Evolutionary conservation across 371 early-diverging fungal genomes (phyloP), one percentile per base, ranked within the genome.

Genomic region (Lichtheimia corymbifera): DNA sequence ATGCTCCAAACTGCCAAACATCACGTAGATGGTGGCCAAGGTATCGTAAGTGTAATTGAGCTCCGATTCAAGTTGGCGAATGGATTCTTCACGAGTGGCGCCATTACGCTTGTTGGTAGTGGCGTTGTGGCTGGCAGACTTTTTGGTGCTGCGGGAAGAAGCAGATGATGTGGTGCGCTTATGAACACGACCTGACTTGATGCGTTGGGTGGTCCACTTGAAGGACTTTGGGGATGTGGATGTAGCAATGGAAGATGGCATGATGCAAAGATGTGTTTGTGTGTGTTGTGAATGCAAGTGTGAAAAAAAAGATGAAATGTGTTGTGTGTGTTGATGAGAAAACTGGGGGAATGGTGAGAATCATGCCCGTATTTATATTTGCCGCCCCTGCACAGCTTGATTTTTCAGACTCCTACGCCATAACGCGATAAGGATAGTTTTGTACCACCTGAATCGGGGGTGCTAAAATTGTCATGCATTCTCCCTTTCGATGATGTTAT

Each of bases 11-110:
- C 76, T 76, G 17, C 70, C 68, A 58, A 70, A 71, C 61, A 71
- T 65, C 18, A 79, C 76, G 20, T 51, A 58, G 49, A 79, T 70
- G 3, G 73, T 75, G 25, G 76, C 76, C 9, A 79, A 30, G 2
- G 70, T 55, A 28, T 79, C 79, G 22, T 62, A 70, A 13, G 79
- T 67, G 44, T 68, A 79, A 18, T 62, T 64, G 5, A 79, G 50
- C 44, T 79, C 74, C 13, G 60, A 58, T 40, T 71, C 72, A 44
- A 70, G 44, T 13, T 56, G 65, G 11, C 47, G 47, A 11, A 47
- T 47, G 14, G 47, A 5, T n/a, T 47, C 47, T 22, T 47, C 18
- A 22, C 47, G 47, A 13, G 42, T 30, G 40, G 22, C 47, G 45
- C 13, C 25, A 42, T 62, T 40, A 27, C 30, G 30, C 25, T 51